Base-by-base conservation (phyloP, 495 filamentous ascomycete species). In the Penicillium salamii region DNA sequence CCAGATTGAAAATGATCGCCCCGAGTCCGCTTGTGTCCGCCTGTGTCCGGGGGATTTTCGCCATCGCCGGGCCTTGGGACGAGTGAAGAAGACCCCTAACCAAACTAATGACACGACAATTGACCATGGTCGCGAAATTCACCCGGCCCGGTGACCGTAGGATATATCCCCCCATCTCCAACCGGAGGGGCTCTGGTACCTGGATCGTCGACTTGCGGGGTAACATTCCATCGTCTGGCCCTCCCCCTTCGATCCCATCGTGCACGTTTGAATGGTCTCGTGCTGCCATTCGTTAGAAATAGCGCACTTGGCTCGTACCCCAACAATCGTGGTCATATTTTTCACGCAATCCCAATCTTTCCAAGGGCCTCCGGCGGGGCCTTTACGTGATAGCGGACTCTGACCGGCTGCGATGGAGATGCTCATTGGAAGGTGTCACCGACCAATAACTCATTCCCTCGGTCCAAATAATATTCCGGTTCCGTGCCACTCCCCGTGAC, bases 121-220 rank as follows among this genome's bases (percentile, higher is more conserved):
- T 34, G 35, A 8, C 23, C 3, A 3, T 21, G 14, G 20, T 24
- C 15, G 17, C 35, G 32, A 35, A 11, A 20, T 46, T 12, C 48
- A 34, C 21, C 57, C 54, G 55, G 59, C 39, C 59, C 56, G 59
- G 59, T 40, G 26, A 48, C 35, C 17, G 7, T 18, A 32, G 17
- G 18, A 23, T 26, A 18, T 44, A 13, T 35, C 42, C 14, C 43
- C 14, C 43, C 42, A 36, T 41, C 51, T 53, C 57, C 53, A 60
- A 59, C 50, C 42, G 39, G 50, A 58, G 52, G 45, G 49, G 42
- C 31, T 37, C 21, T 52, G 58, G 61, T 63, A 61, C 61, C 61
- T 63, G 58, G 52, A 61, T 58, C 48, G 48, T 50, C 49, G 48
- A 50, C 24, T 58, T 58, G 58, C 61, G 61, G 58, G 61, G 58